Evolutionary conservation across 768 basidiomycete genomes (phyloP).

Genomic region (Kwoniella dendrophila): DNA sequence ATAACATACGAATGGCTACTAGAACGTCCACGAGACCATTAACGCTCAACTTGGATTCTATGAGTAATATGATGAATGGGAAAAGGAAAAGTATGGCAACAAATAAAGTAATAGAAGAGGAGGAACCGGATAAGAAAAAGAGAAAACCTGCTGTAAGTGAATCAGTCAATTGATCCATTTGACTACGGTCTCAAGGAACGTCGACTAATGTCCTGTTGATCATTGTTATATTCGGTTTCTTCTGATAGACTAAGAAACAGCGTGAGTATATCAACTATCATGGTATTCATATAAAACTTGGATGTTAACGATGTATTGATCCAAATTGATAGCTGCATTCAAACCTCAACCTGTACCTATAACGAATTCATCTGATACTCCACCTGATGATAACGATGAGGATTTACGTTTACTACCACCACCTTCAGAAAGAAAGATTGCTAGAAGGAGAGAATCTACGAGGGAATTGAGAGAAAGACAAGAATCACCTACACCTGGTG

Average conservation of each 20-base stretch:
- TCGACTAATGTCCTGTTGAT: not conserved
- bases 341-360: constrained; percentile 37
- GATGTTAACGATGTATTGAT: not conserved
- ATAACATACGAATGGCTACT: constrained; percentile 4
- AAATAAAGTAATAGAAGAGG: constrained; percentile 7
- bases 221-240: not conserved
- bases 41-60: not conserved
- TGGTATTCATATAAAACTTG: not conserved
- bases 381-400: constrained; percentile 34
- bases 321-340: constrained; percentile 24
- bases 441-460: constrained; percentile 47
- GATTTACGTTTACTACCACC: constrained; percentile 37
- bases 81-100: constrained; percentile 20
- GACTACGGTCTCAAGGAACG: not conserved
- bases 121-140: constrained; percentile 27
- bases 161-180: not conserved
- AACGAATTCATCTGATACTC: constrained; percentile 39
- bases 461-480: constrained; percentile 35
- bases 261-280: constrained; percentile 15
- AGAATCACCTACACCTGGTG: constrained; percentile 24
- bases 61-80: constrained; percentile 20
- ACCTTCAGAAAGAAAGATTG: constrained; percentile 48
- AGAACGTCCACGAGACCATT: not conserved
- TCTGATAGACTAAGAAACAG: constrained; percentile 29
- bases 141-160: constrained; percentile 19